A percentile compares a stretch with the other conserved stretches of the same genome.
phyloP scores from a whole-genome alignment of 2,329 filamentous ascomycete genomes.

The Cryphonectria nitschkei region DNA sequence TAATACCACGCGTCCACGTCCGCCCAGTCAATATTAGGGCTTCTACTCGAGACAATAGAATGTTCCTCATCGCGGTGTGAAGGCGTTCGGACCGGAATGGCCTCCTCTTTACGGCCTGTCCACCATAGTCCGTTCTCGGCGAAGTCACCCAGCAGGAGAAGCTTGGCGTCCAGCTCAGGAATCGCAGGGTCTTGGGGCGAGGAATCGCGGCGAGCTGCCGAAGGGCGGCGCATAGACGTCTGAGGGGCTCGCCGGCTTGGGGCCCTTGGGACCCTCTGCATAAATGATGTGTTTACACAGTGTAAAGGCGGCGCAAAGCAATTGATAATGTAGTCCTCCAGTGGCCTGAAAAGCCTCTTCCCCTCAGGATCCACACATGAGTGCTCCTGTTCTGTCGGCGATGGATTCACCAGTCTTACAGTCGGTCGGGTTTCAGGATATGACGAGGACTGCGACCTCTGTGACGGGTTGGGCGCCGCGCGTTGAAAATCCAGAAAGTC shows the following conservation, averaged over 20 bases:
- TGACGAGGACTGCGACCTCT: constrained; percentile 51
- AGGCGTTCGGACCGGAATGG: constrained; percentile 38
- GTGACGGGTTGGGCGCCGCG: not conserved
- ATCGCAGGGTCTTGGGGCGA: constrained; percentile 46
- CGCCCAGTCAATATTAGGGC: constrained; percentile 75
- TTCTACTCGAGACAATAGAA: constrained; percentile 58
- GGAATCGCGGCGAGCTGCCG: constrained; percentile 40
- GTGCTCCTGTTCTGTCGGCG: constrained; percentile 28
- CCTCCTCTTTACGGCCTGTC: constrained; percentile 62
- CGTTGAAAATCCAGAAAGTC: constrained; percentile 30
- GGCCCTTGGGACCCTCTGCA: constrained; percentile 33
- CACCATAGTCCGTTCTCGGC: constrained; percentile 85
- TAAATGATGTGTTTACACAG: constrained; percentile 78
- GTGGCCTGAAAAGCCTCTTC: constrained; percentile 69
- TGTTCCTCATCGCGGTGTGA: constrained; percentile 40
- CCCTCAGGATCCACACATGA: constrained; percentile 40
- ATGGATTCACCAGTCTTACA: constrained; percentile 22
- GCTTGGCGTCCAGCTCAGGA: constrained; percentile 73
- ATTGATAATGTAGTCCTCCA: constrained; percentile 77
- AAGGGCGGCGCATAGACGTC: constrained; percentile 36
- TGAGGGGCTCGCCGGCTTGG: constrained; percentile 36
- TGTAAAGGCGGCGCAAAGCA: constrained; percentile 69
- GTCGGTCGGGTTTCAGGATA: constrained; percentile 44
- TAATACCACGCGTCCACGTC: constrained; percentile 76
- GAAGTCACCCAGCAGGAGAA: constrained; percentile 73